phyloP scores from a whole-genome alignment of 306 rosid genomes.

The Vigna mungo region DNA sequence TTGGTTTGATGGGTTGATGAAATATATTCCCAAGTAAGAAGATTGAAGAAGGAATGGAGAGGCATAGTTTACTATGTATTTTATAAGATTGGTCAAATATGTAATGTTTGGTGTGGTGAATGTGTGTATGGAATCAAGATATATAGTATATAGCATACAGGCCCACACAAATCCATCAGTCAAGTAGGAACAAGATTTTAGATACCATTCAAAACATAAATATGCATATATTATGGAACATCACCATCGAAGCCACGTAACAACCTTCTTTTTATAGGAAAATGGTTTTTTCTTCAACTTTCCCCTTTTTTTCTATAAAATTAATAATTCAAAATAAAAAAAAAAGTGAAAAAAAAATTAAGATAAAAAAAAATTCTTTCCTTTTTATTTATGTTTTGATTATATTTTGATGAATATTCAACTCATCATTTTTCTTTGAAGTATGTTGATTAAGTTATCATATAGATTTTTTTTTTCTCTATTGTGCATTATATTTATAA shows the following conservation, averaged over 20 bases:
- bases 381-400: too few species aligned
- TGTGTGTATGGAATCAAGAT: slow-evolving; percentile 21
- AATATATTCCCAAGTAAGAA: not conserved
- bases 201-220: not conserved
- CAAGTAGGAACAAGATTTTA: slow-evolving; percentile 23
- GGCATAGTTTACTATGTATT: not conserved
- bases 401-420: too few species aligned
- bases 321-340: not conserved
- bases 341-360: too few species aligned
- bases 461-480: too few species aligned
- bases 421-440: too few species aligned
- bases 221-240: slow-evolving; percentile 21
- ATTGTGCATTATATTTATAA: too few species aligned
- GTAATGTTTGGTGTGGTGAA: slow-evolving; percentile 19
- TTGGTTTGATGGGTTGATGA: not conserved
- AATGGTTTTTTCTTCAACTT: not conserved
- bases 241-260: not conserved
- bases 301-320: not conserved
- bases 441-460: too few species aligned
- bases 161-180: slow-evolving; percentile 20
- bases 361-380: too few species aligned
- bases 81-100: slow-evolving; percentile 6
- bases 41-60: not conserved
- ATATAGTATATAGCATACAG: slow-evolving; percentile 8
- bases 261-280: not conserved